Evolutionary conservation across 2,329 filamentous ascomycete species (phyloP), one percentile per base, ranked within the genome.

Genomic region (Apiospora malaysiana): DNA sequence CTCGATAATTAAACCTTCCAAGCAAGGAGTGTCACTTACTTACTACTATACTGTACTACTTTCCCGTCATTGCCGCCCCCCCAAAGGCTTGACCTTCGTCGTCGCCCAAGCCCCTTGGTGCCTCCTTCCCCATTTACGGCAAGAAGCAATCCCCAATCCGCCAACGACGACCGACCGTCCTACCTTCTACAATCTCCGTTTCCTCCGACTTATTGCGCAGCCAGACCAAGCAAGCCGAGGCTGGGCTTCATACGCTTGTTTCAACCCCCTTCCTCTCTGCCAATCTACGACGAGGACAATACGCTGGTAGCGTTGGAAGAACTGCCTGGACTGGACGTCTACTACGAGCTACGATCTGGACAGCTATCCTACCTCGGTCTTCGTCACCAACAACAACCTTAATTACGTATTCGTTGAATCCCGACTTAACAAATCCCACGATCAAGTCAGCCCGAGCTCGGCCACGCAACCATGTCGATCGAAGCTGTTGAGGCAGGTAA

Each of bases 401-500:
- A 42, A 42, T 42, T 42, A 37, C 51, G 51, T 27, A 59, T 37
- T 37, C 51, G 3, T 21, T 16, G n/a, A 37, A 9, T 21, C 51
- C 51, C 27, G 27, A 37, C 27, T 27, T 10, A 59, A 10, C 51
- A 37, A 59, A 21, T 37, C 16, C 27, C 51, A 32, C 27, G 18
- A 37, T n/a, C 27, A 59, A 37, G 27, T 37, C 51, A 16, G 27
- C 40, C 67, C 46, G 67, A 68, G 67, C 67, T 68, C 67, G 67
- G 46, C 67, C 32, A 68, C 67, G 46, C 67, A 37, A 68, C 46
- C 45, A 68, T 68, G 67, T 68, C 67, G 32, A 49, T 40, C 67
- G 46, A 68, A 56, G 45, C 46, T 49, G 67, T 56, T 56, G 67
- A 68, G 27, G 67, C 46, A 32, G 67, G 67, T 68, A 56, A 56